These are phyloP conservation scores for Hamigera avellanea DNA, from an alignment of 495 filamentous ascomycete species.

Conservation along the genomic window DNA sequence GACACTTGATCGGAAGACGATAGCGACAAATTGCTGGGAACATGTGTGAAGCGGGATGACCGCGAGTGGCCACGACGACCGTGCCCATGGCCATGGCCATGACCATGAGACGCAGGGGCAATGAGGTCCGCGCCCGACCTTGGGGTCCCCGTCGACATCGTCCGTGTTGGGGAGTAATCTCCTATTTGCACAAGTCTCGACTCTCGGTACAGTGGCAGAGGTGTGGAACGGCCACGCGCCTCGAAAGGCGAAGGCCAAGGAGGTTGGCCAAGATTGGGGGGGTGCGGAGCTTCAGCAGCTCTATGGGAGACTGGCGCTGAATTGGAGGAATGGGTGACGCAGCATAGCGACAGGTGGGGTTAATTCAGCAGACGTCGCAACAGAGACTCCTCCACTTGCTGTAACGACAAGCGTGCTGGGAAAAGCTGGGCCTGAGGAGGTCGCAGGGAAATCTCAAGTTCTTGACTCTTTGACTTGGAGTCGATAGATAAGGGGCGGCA, in stretches of 20 bases:
- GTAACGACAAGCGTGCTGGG: too few species aligned
- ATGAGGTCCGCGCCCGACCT: constrained; percentile 21
- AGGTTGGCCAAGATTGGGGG: not conserved
- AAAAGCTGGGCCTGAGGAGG: too few species aligned
- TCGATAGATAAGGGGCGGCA: too few species aligned
- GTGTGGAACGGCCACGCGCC: too few species aligned
- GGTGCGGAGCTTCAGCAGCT: constrained; percentile 9
- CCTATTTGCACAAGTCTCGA: too few species aligned
- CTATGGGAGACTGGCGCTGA: constrained; percentile 7
- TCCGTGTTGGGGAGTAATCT: constrained; percentile 2
- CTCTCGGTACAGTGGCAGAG: too few species aligned
- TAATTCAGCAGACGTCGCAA: not conserved
- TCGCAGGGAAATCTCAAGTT: too few species aligned
- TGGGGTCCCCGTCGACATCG: constrained; percentile 28
- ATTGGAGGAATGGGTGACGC: constrained; percentile 4
- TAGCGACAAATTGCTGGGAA: constrained; percentile 19
- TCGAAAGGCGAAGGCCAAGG: too few species aligned
- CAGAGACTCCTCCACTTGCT: too few species aligned
- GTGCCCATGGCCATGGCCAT: constrained; percentile 20
- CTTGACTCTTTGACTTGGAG: too few species aligned
- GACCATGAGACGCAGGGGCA: constrained; percentile 14
- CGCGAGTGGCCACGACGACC: constrained; percentile 30
- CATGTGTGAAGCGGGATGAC: constrained; percentile 23
- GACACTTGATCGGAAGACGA: constrained; percentile 10
- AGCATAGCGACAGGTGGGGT: constrained; percentile 9